A percentile compares a stretch with the other conserved stretches of the same genome.
phyloP scores from a whole-genome alignment of 495 filamentous ascomycete species.

The Penicillium psychrofluorescens region DNA sequence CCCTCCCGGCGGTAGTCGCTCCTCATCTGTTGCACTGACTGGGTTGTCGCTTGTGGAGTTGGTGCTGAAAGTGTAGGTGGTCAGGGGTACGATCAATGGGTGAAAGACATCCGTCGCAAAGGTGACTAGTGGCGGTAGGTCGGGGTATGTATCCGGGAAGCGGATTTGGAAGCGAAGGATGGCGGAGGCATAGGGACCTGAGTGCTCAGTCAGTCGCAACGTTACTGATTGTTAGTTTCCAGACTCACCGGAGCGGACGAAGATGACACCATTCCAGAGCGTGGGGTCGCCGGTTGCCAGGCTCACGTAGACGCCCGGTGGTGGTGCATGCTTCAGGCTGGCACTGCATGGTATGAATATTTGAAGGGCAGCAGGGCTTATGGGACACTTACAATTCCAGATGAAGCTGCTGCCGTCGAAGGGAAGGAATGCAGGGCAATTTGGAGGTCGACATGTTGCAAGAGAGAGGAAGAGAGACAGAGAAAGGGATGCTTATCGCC shows the following conservation, averaged over 20 bases:
- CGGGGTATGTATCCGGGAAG: conserved; percentile 77
- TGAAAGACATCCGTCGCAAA: conserved; percentile 92
- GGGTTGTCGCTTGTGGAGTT: conserved; percentile 60
- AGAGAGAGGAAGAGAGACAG: background rate
- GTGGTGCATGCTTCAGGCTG: conserved; percentile 71
- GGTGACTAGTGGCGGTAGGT: conserved; percentile 71
- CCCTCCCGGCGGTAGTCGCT: conserved; percentile 75
- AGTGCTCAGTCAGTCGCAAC: background rate
- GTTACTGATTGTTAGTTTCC: background rate
- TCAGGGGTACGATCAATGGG: conserved; percentile 82
- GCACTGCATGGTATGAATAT: conserved; percentile 44
- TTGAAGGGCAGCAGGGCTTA: background rate
- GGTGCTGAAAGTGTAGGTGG: conserved; percentile 83
- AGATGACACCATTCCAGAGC: conserved; percentile 83
- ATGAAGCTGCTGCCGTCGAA: conserved; percentile 59
- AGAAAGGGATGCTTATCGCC: background rate
- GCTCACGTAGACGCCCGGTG: conserved; percentile 78
- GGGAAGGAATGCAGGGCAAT: conserved; percentile 37
- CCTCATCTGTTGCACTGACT: conserved; percentile 71
- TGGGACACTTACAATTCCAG: conserved; percentile 63
- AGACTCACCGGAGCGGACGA: conserved; percentile 71
- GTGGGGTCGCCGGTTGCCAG: conserved; percentile 73
- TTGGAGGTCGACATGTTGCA: conserved; percentile 32
- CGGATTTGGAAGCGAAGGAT: conserved; percentile 84
- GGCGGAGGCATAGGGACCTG: conserved; percentile 82